Conservation (phyloP, 805 yeast species). For the Saturnispora hagleri region DNA sequence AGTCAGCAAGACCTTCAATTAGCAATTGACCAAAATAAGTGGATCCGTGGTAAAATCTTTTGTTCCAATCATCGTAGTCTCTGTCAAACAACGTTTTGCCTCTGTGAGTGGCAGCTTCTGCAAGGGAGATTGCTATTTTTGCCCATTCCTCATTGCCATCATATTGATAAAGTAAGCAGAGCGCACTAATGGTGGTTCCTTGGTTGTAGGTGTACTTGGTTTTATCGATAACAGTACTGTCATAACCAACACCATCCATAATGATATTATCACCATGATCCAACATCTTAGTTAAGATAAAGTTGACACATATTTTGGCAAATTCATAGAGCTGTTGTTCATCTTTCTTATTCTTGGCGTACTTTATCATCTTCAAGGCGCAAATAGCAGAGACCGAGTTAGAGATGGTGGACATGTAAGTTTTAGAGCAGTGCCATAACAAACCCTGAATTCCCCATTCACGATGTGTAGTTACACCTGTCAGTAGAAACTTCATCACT, state of each 20-base stretch:
- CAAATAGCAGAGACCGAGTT: constrained; percentile 57
- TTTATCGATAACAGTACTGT: constrained; percentile 34
- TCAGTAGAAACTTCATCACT: constrained; percentile 51
- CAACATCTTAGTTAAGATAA: constrained; percentile 43
- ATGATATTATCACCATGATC: constrained; percentile 49
- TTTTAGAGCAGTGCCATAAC: constrained; percentile 54
- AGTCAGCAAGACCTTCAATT: constrained; percentile 62
- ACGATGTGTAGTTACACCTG: constrained; percentile 47
- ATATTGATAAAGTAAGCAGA: constrained; percentile 38
- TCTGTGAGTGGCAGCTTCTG: constrained; percentile 50
- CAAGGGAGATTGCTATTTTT: constrained; percentile 37
- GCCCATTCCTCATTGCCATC: constrained; percentile 47
- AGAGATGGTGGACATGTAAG: constrained; percentile 44
- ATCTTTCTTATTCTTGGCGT: constrained; percentile 35
- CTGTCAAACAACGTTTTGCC: constrained; percentile 52
- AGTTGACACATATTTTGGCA: constrained; percentile 51
- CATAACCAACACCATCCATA: constrained; percentile 50
- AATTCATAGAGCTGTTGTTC: constrained; percentile 40
- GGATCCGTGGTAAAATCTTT: constrained; percentile 56
- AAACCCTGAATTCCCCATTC: constrained; percentile 48
- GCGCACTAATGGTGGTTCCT: constrained; percentile 54
- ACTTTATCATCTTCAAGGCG: constrained; percentile 51
- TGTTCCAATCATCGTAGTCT: constrained; percentile 41
- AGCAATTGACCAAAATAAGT: constrained; percentile 56
- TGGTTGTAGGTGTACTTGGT: constrained; percentile 61